Percentiles rank a stretch among this genome's conserved stretches.
These are phyloP conservation scores for Mediolabrus comicus DNA, from an alignment of 108 stramenopile genomes.

Conservation along the genomic window DNA sequence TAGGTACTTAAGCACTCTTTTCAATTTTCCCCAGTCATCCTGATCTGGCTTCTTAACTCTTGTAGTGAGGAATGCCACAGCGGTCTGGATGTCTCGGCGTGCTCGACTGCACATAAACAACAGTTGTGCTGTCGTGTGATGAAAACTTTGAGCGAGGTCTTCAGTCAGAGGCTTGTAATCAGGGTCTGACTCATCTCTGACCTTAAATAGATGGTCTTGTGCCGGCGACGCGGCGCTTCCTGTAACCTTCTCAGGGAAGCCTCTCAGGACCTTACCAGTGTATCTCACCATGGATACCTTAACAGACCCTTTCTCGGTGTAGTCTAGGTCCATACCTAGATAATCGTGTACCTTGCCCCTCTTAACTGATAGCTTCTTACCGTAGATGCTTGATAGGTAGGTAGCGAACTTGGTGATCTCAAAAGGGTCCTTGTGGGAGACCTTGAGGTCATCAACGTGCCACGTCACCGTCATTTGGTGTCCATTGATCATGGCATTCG, in stretches of 20 bases:
- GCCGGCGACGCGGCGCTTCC: conserved; percentile 22
- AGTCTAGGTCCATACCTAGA: conserved; percentile 42
- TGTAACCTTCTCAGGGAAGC: conserved; percentile 16
- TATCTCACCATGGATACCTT: conserved; percentile 19
- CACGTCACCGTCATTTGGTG: conserved; percentile 1
- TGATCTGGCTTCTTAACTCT: conserved; percentile 14
- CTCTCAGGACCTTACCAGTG: conserved; percentile 19
- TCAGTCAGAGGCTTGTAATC: not conserved
- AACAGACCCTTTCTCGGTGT: not conserved
- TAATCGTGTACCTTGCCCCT: conserved; percentile 26
- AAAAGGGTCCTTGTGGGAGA: not conserved
- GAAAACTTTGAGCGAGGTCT: not conserved
- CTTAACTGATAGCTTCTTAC: not conserved
- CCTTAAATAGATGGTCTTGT: conserved; percentile 21
- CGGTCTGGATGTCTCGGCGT: not conserved
- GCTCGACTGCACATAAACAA: not conserved
- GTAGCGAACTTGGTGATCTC: not conserved
- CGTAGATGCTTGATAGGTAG: not conserved
- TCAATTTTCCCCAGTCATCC: conserved; percentile 21
- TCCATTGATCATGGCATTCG: not conserved
- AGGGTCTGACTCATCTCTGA: conserved; percentile 13
- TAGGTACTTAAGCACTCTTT: conserved; percentile 35
- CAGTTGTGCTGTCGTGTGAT: not conserved
- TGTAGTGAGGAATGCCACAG: conserved; percentile 14
- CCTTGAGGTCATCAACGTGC: conserved; percentile 13